These are phyloP conservation scores for Nannizziopsis barbatae DNA, from an alignment of 2,329 filamentous ascomycete species.

Conservation along the genomic window DNA sequence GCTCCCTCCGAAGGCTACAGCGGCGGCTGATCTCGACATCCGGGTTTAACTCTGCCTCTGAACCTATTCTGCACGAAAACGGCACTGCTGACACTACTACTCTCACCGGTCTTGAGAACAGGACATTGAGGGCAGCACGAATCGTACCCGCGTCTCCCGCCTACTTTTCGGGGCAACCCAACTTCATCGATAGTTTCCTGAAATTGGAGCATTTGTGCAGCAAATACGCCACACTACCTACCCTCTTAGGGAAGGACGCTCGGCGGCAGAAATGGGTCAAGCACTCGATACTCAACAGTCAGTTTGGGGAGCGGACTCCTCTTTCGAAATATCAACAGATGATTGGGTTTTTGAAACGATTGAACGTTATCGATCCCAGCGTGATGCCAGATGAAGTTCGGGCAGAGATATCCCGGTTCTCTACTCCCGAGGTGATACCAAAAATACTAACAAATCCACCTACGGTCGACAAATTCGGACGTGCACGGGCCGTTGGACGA, in stretches of 20 bases:
- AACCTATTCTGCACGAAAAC: slow-evolving; percentile 18
- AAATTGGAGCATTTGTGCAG: slow-evolving; percentile 59
- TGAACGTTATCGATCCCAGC: slow-evolving; percentile 75
- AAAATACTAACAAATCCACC: slow-evolving; percentile 50
- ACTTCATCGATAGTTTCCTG: slow-evolving; percentile 77
- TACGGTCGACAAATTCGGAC: slow-evolving; percentile 62
- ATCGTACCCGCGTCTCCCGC: slow-evolving; percentile 74
- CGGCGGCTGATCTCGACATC: slow-evolving; percentile 18
- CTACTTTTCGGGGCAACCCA: slow-evolving; percentile 83
- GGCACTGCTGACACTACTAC: slow-evolving; percentile 23
- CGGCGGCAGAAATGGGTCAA: slow-evolving; percentile 72
- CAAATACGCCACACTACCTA: slow-evolving; percentile 63
- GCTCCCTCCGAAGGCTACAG: slow-evolving; percentile 13
- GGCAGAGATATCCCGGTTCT: slow-evolving; percentile 56
- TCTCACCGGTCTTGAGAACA: slow-evolving; percentile 25
- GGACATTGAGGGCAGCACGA: slow-evolving; percentile 47
- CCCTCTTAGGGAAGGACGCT: slow-evolving; percentile 52
- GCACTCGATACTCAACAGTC: slow-evolving; percentile 58
- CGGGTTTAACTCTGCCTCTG: slow-evolving; percentile 19
- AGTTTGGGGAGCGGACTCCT: slow-evolving; percentile 60
- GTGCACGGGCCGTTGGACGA: slow-evolving; percentile 68
- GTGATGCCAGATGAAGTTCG: slow-evolving; percentile 61
- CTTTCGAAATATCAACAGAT: slow-evolving; percentile 68
- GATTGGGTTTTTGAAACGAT: slow-evolving; percentile 60
- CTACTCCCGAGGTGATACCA: slow-evolving; percentile 61